Evolutionary conservation across 75 land plant species (phyloP), one percentile per base, ranked within the genome.

Genomic region (Gnetum montanum): DNA sequence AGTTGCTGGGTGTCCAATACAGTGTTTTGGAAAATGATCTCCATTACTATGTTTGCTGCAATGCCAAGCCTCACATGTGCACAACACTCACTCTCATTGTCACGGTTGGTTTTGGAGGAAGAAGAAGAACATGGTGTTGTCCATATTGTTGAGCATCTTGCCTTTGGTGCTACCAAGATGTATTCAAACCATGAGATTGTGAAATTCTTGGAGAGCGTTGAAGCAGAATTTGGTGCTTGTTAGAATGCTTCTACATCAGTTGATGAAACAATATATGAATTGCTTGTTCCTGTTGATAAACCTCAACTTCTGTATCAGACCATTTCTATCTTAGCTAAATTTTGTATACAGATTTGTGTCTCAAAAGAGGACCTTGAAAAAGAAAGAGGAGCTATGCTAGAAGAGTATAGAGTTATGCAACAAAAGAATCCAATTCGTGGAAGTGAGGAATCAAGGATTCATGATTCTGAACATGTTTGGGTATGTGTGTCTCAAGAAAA

Each of bases 221-320:
- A 96, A 15, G 96, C 98, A 23, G 98, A 90, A 47, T 94, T 94
- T 71, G 98, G 98, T 64, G 97, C 98, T 37, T 94, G 98, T 47
- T 91, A 90, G 65, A 94, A 94, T 81, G 98, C 98, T 15, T 63
- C 69, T 15, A 94, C 98, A 16, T 85, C 96, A 29, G 60, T 92
- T 16, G 98, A 94, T 74, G 98, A 94, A 38, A 94, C 98, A 2
- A 77, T 94, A 6, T 94, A 90, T 65, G 98, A 94, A 64, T 65
- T 94, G 45, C 71, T 94, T 74, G 98, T 94, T 45, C 98, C 98
- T 23, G 81, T 94, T 58, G 98, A 94, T 67, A 94, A 90, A 70
- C 98, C 98, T 43, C 83, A 86, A 47, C 69, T 94, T 3, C 65
- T 94, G 51, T 90, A 91, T 31, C 75, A 83, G 63, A 96, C 98